These are phyloP conservation scores for Starmerella floricola DNA, from an alignment of 805 yeast species.

Conservation along the genomic window DNA sequence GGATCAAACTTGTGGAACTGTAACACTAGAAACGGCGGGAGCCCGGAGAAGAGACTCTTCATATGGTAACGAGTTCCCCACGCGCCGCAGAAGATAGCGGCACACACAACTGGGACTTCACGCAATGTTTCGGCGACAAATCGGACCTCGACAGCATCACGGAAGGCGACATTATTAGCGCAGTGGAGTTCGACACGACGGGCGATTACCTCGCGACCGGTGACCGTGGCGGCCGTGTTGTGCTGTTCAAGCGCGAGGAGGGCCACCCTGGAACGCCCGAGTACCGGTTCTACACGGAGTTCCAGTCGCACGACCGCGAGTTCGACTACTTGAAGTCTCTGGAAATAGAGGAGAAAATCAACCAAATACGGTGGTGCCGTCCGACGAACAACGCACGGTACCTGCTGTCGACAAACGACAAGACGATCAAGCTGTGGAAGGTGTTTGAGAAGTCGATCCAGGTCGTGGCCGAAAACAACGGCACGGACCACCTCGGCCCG, in stretches of 20 bases:
- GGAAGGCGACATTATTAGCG: slow-evolving; percentile 92
- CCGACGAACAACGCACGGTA: slow-evolving; percentile 84
- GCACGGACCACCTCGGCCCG: slow-evolving; percentile 37
- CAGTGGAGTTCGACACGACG: slow-evolving; percentile 89
- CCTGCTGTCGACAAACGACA: slow-evolving; percentile 84
- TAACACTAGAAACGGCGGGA: background rate
- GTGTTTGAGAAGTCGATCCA: slow-evolving; percentile 82
- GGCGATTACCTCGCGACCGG: slow-evolving; percentile 97
- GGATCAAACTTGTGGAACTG: slow-evolving; percentile 1
- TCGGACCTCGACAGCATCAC: slow-evolving; percentile 92
- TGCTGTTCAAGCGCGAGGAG: slow-evolving; percentile 79
- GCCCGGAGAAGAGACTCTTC: background rate
- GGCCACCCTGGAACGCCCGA: slow-evolving; percentile 34
- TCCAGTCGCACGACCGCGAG: slow-evolving; percentile 97
- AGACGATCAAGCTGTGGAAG: slow-evolving; percentile 98
- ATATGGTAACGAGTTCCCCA: slow-evolving; percentile 4
- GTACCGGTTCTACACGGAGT: slow-evolving; percentile 89
- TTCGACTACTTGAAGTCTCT: slow-evolving; percentile 90
- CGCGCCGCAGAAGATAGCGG: slow-evolving; percentile 23
- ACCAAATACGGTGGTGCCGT: slow-evolving; percentile 92
- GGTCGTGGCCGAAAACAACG: slow-evolving; percentile 83
- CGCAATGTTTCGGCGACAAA: slow-evolving; percentile 98
- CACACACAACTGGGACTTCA: slow-evolving; percentile 59
- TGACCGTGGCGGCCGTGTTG: slow-evolving; percentile 97
- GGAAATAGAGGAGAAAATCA: slow-evolving; percentile 96